Conservation (phyloP, 768 basidiomycete genomes). For the Suillus cothurnatus region DNA sequence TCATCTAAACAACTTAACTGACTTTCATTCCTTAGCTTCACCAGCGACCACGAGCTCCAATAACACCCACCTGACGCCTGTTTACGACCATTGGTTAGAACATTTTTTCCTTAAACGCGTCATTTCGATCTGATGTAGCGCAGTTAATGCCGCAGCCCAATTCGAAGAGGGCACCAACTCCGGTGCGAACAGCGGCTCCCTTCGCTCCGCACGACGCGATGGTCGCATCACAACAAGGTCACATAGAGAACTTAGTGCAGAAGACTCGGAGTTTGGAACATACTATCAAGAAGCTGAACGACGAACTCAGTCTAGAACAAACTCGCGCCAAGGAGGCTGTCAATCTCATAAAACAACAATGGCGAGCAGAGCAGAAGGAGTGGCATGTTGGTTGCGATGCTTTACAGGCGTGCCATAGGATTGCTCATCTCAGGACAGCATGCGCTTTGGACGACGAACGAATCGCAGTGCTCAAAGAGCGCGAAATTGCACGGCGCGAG, state of each 20-base stretch:
- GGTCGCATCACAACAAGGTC: conserved; percentile 61
- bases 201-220: conserved; percentile 46
- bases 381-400: conserved; percentile 68
- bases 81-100: neutral
- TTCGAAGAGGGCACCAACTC: conserved; percentile 10
- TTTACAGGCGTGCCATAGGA: conserved; percentile 62
- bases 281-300: conserved; percentile 54
- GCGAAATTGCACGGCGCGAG: conserved; percentile 56
- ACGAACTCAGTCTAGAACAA: conserved; percentile 48
- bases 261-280: conserved; percentile 67
- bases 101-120: too few species aligned
- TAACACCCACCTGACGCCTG: neutral
- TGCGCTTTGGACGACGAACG: conserved; percentile 58
- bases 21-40: neutral
- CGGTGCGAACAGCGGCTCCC: conserved; percentile 7
- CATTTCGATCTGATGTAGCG: conserved; percentile 2
- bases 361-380: conserved; percentile 53
- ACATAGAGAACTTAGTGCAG: conserved; percentile 76
- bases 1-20: neutral
- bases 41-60: neutral
- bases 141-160: conserved; percentile 6
- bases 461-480: conserved; percentile 51
- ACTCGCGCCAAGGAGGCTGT: conserved; percentile 39
- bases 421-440: conserved; percentile 61
- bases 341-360: conserved; percentile 36